Percentiles rank a stretch among this genome's conserved stretches.
Evolutionary conservation across 2,329 filamentous ascomycete genomes (phyloP).

Genomic region (Claviceps digitariae): DNA sequence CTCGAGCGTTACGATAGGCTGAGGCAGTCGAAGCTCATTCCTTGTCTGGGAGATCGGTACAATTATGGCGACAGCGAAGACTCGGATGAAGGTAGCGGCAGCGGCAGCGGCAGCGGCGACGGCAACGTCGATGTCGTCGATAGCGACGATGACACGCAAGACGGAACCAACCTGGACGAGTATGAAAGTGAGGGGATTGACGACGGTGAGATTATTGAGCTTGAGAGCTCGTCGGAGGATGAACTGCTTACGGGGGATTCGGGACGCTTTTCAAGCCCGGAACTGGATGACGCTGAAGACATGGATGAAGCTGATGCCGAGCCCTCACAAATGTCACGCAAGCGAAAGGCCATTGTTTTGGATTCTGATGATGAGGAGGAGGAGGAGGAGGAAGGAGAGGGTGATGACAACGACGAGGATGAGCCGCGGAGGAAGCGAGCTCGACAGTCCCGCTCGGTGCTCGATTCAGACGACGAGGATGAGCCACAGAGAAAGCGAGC

Average conservation of each 20-base stretch:
- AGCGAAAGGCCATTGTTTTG: slow-evolving; percentile 14
- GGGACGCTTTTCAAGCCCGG: slow-evolving; percentile 4
- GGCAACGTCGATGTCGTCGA: neutral
- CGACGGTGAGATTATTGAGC: slow-evolving; percentile 18
- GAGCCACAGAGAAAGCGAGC: slow-evolving; percentile 1
- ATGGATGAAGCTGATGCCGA: neutral
- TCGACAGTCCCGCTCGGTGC: neutral
- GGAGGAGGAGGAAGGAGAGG: slow-evolving; percentile 7
- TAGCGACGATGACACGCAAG: slow-evolving; percentile 1
- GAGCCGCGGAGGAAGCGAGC: slow-evolving; percentile 1
- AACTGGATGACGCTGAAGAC: slow-evolving; percentile 6
- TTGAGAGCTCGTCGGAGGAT: slow-evolving; percentile 8
- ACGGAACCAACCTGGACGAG: slow-evolving; percentile 12
- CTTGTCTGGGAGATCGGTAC: slow-evolving; percentile 4
- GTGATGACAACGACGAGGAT: slow-evolving; percentile 10
- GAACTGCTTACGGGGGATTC: neutral
- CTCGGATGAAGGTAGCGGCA: slow-evolving; percentile 1
- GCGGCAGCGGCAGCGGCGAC: slow-evolving; percentile 3
- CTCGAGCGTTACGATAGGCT: slow-evolving; percentile 10
- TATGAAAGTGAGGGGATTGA: slow-evolving; percentile 29
- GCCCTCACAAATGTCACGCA: slow-evolving; percentile 11
- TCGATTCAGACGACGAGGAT: slow-evolving; percentile 10
- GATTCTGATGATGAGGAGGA: slow-evolving; percentile 18
- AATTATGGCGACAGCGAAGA: neutral
- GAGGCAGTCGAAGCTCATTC: slow-evolving; percentile 1